Evolutionary conservation across 2,329 filamentous ascomycete species (phyloP).

Genomic region (Cladophialophora exuberans): DNA sequence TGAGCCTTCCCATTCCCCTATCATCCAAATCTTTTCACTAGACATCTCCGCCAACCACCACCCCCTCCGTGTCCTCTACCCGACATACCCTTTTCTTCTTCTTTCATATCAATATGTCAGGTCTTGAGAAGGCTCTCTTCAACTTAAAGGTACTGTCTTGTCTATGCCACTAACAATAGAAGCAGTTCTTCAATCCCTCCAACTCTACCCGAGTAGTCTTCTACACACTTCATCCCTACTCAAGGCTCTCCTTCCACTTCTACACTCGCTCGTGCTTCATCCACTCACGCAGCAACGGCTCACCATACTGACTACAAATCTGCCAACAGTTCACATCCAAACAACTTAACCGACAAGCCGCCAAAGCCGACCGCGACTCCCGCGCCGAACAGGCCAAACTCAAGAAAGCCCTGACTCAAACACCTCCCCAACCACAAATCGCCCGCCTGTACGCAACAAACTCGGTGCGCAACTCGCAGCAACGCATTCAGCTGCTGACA

Average conservation of each 20-base stretch:
- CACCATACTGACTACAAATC: conserved; percentile 1
- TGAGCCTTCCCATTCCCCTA: too few species aligned
- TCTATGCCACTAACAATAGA: neutral
- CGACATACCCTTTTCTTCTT: neutral
- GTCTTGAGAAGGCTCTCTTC: conserved; percentile 38
- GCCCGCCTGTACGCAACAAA: conserved; percentile 53
- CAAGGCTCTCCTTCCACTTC: too few species aligned
- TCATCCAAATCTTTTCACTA: too few species aligned
- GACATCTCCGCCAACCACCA: too few species aligned
- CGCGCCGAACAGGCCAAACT: conserved; percentile 53
- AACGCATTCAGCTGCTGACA: conserved; percentile 49
- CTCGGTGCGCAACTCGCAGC: conserved; percentile 51
- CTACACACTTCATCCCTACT: too few species aligned
- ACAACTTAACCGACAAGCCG: conserved; percentile 52
- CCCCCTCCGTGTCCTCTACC: neutral
- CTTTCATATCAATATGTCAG: conserved; percentile 30
- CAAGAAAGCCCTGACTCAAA: conserved; percentile 52
- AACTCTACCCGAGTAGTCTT: neutral
- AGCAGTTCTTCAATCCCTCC: neutral
- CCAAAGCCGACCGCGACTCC: conserved; percentile 49
- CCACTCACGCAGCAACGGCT: too few species aligned
- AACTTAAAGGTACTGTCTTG: conserved; percentile 40
- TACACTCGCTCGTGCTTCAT: too few species aligned
- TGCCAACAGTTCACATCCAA: conserved; percentile 48
- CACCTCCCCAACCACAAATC: conserved; percentile 49